Base-by-base conservation (phyloP, 2,329 filamentous ascomycete genomes). In the Fusarium sp. region DNA sequence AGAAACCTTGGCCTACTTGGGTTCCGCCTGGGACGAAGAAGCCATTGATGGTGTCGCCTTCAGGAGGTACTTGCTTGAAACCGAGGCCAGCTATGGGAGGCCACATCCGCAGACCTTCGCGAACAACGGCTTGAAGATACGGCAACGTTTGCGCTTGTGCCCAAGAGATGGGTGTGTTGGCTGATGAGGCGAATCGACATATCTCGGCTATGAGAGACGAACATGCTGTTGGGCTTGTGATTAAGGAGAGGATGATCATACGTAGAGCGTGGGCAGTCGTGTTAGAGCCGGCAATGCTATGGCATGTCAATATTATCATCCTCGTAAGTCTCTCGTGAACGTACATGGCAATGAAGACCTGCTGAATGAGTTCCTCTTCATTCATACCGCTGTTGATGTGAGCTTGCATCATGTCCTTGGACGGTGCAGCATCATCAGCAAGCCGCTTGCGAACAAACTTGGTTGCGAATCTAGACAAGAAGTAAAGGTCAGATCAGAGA, bases 201-300 rank as follows among this genome's bases (percentile, higher is more conserved):
- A 89, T 80, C 72, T 88, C 87, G 18, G 75, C 49, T 1, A 78
- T 68, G 1, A 88, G 73, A 6, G 67, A 64, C 3, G 70, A 53
- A 68, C 86, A 83, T 13, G 86, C 79, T 0, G 69, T 75, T 3
- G 79, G 77, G 22, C 83, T 80, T 38, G 83, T 85, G 39, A 84
- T 81, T 40, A 88, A 75, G 60, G 85, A 83, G 34, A 88, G 81
- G 40, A 89, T 60, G 6, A 81, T 86, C 63, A 84, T 80, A 4
- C 87, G 84, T 3, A 89, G 78, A 1, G 83, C 82, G 0, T 84
- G 85, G 0, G 87, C 87, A 0, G 87, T 88, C 0, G 87, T 88
- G 76, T 90, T 87, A 20, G 87, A 88, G 26, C 88, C 88, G 17
- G 87, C 87, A 72, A 88, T 86, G 66, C 85, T 87, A 42, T 2